Conservation (phyloP, 1,284 basidiomycete species). For the Takashimella tepidaria region DNA sequence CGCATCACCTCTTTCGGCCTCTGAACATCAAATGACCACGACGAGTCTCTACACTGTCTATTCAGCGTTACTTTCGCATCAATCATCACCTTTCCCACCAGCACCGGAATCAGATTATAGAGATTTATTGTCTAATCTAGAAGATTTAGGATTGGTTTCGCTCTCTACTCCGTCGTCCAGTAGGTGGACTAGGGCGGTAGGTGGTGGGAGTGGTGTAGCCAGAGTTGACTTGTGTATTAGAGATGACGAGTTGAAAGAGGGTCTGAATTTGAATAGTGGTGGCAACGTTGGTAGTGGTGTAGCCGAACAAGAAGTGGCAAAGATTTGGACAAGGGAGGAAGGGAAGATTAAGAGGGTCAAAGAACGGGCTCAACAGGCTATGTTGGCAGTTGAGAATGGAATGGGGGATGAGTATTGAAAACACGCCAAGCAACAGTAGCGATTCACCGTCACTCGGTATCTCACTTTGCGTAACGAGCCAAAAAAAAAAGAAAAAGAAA, state of each 20-base stretch:
- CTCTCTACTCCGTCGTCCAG: conserved; percentile 7
- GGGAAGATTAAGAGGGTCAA: conserved; percentile 14
- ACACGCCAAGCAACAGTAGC: too few relatives aligned
- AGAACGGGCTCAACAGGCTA: conserved; percentile 14
- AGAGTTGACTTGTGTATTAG: conserved; percentile 35
- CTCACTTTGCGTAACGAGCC: too few relatives aligned
- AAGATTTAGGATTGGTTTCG: conserved; percentile 41
- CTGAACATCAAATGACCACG: conserved; percentile 17
- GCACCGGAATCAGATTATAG: conserved; percentile 45
- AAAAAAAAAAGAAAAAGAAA: too few relatives aligned
- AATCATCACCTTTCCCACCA: conserved; percentile 38
- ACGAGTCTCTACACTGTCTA: conserved; percentile 43
- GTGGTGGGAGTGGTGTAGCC: conserved; percentile 1
- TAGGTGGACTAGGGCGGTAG: conserved; percentile 1
- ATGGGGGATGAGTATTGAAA: neutral
- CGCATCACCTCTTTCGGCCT: conserved; percentile 14
- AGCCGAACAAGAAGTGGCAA: conserved; percentile 33
- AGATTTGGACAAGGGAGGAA: conserved; percentile 33
- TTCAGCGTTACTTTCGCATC: conserved; percentile 34
- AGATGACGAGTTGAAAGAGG: conserved; percentile 36
- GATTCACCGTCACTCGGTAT: too few relatives aligned
- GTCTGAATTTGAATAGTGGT: conserved; percentile 19
- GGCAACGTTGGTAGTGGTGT: conserved; percentile 6
- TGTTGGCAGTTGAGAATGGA: conserved; percentile 9
- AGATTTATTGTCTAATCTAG: conserved; percentile 45